These are phyloP conservation scores for Malassezia globosa DNA, from an alignment of 1,284 basidiomycete genomes.

Conservation along the genomic window DNA sequence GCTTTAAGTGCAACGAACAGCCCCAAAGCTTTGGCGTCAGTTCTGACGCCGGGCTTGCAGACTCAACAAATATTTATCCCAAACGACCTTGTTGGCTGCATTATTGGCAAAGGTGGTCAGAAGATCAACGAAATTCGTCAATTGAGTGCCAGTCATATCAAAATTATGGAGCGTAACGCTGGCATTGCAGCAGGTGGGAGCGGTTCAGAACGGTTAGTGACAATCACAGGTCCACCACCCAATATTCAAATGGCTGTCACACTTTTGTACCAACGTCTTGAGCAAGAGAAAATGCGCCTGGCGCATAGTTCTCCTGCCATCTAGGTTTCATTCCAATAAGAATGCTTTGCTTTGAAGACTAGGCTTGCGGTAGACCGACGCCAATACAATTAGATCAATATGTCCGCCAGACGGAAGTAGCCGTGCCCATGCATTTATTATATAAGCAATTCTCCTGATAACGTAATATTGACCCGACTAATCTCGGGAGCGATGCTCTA, in stretches of 20 bases:
- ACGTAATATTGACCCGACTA: too few relatives aligned
- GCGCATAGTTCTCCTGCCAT: constrained; percentile 21
- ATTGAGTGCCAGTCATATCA: constrained; percentile 86
- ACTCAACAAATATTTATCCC: constrained; percentile 98
- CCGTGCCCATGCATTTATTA: too few relatives aligned
- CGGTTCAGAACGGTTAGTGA: constrained; percentile 50
- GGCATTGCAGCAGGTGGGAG: constrained; percentile 45
- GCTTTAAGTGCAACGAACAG: constrained; percentile 15
- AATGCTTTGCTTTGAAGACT: too few relatives aligned
- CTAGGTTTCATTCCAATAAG: neutral
- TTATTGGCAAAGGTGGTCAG: constrained; percentile 94
- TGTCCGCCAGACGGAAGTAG: too few relatives aligned
- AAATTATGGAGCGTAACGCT: constrained; percentile 81
- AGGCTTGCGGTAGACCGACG: too few relatives aligned
- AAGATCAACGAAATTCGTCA: constrained; percentile 99
- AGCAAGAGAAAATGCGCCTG: constrained; percentile 44
- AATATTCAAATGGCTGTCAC: constrained; percentile 96
- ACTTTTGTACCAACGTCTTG: constrained; percentile 64
- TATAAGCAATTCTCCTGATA: too few relatives aligned
- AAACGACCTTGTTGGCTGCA: constrained; percentile 91
- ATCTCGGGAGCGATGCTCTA: too few relatives aligned
- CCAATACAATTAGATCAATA: neutral
- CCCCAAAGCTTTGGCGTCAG: constrained; percentile 14
- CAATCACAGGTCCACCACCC: constrained; percentile 60
- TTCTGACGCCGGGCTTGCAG: constrained; percentile 58